These are phyloP conservation scores for Candida freyschussii DNA, from an alignment of 1,139 yeast species.

Conservation along the genomic window DNA sequence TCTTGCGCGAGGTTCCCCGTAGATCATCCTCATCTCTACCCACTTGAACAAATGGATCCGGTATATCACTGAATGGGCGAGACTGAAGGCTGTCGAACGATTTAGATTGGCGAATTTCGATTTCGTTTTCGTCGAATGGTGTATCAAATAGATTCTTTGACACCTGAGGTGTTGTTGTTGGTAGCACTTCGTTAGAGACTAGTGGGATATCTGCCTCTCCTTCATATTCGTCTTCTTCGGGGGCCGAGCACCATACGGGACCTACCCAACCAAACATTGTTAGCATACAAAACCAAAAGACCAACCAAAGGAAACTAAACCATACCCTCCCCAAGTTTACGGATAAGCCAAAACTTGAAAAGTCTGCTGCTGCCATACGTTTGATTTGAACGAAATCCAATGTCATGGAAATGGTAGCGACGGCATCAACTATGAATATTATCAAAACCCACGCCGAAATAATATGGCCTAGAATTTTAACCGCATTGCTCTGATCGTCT, in stretches of 20 bases:
- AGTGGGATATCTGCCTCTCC: constrained; percentile 5
- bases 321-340: constrained; percentile 3
- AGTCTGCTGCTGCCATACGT: constrained; percentile 9
- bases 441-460: constrained; percentile 8
- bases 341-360: constrained; percentile 9
- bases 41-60: too few species aligned
- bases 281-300: neutral
- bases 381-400: constrained; percentile 4
- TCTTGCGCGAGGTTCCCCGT: too few species aligned
- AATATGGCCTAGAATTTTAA: constrained; percentile 2
- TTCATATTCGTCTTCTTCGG: constrained; percentile 5
- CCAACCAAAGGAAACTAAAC: constrained; percentile 9
- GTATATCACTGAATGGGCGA: too few species aligned
- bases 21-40: too few species aligned
- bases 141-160: too few species aligned
- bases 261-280: constrained; percentile 11
- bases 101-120: too few species aligned
- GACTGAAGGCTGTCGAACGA: too few species aligned
- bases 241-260: constrained; percentile 15
- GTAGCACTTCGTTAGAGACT: too few species aligned
- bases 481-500: neutral
- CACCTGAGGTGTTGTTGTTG: too few species aligned
- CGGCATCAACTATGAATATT: constrained; percentile 4
- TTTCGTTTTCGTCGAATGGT: too few species aligned
- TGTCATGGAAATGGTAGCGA: constrained; percentile 7